Percentiles rank a stretch among this genome's conserved stretches.
phyloP scores from a whole-genome alignment of 352 stramenopile species.

The Pythium pyrilobum region DNA sequence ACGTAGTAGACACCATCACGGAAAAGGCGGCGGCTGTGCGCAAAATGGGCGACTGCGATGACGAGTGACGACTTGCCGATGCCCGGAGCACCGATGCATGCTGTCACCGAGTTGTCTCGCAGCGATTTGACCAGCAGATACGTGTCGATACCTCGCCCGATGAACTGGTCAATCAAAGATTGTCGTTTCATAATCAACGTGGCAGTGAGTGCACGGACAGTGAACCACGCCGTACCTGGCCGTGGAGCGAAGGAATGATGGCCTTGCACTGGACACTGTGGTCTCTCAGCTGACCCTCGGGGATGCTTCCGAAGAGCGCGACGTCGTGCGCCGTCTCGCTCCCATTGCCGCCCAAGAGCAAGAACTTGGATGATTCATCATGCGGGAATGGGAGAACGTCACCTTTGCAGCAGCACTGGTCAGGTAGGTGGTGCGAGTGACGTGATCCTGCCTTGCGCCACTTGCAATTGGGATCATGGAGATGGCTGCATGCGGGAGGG shows the following conservation, averaged over 20 bases:
- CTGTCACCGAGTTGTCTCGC: constrained; percentile 55
- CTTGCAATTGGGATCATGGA: constrained; percentile 58
- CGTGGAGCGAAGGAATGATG: constrained; percentile 73
- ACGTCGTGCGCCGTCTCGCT: constrained; percentile 42
- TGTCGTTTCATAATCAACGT: too few species aligned
- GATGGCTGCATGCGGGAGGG: too few species aligned
- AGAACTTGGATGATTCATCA: constrained; percentile 80
- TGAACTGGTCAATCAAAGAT: too few species aligned
- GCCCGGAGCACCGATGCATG: constrained; percentile 62
- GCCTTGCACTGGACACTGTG: constrained; percentile 47
- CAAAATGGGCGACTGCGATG: constrained; percentile 73
- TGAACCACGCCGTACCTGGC: constrained; percentile 26
- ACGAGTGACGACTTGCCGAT: constrained; percentile 83
- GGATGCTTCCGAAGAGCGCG: constrained; percentile 62
- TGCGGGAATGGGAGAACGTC: constrained; percentile 55
- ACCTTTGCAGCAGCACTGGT: constrained; percentile 72
- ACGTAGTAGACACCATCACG: constrained; percentile 78
- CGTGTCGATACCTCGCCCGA: constrained; percentile 69
- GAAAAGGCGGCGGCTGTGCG: constrained; percentile 68
- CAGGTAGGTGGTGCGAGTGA: constrained; percentile 55
- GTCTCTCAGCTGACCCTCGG: constrained; percentile 49
- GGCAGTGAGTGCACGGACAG: too few species aligned
- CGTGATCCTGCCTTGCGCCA: constrained; percentile 57
- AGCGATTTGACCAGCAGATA: constrained; percentile 72
- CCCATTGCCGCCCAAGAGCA: constrained; percentile 45